Base-by-base conservation (phyloP, 1,284 basidiomycete genomes). In the Malassezia dermatis region DNA sequence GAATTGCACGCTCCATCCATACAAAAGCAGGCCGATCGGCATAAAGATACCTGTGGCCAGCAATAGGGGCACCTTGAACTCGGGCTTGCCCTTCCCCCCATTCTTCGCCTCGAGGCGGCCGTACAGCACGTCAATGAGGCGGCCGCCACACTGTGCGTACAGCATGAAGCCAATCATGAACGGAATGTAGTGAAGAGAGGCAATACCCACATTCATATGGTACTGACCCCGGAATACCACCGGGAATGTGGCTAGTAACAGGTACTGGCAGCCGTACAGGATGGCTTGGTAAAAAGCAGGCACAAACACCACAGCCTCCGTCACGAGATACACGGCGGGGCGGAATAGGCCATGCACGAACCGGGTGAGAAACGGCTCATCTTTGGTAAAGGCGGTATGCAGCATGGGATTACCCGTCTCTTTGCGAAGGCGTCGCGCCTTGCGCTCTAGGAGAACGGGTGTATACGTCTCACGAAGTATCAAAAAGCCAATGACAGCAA, bases 161-260 rank as follows among this genome's bases (percentile, higher is more conserved):
- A 65, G 2, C 11, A 66, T 59, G 41, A 70, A 75, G 7, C 71
- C 73, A 17, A 72, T 42, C 10, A 53, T 53, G 2, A 85, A 78
- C 1, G 84, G 80, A 53, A 86, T 78, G 63, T 85, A 86, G 60
- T 83, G 76, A 26, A 83, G 69, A 0, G 81, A 84, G 0, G 82
- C 79, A 45, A 85, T 83, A 0, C 78, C 78, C 10, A 67, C 64
- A 3, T 59, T 59, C 61, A 79, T 67, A 28, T 73, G 62, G 61
- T 79, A 80, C 13, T 44, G 81, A 80, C 37, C 79, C 67, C 1
- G 66, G 57, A 71, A 88, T 23, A 85, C 84, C 0, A 71, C 60
- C 0, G 83, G 80, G 19, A 87, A 83, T 0, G 81, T 83, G 0
- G 84, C 84, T 41, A 86, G 75, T 62, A 85, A 77, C 8, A 84